These are phyloP conservation scores for Borovskyia barvae DNA, from an alignment of 208 protist genomes.

Conservation along the genomic window DNA sequence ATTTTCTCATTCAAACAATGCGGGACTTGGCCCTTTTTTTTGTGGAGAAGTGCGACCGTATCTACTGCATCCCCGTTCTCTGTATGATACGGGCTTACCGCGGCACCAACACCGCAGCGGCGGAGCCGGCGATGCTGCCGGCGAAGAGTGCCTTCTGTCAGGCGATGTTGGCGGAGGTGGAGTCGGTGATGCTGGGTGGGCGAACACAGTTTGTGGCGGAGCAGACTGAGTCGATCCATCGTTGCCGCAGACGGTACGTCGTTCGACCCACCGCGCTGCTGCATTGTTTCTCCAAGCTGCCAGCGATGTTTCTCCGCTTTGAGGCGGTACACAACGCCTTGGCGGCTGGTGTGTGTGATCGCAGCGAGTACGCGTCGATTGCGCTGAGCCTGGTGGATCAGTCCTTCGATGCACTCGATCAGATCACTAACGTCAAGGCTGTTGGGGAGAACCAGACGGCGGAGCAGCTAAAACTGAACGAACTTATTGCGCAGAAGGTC, in stretches of 20 bases:
- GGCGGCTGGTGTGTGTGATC: constrained; percentile 48
- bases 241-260: constrained; percentile 58
- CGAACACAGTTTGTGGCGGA: constrained; percentile 78
- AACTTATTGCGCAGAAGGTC: constrained; percentile 34
- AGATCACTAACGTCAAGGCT: constrained; percentile 62
- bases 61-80: constrained; percentile 75
- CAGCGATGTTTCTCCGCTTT: constrained; percentile 65
- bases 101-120: constrained; percentile 1
- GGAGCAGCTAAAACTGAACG: constrained; percentile 48
- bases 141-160: constrained; percentile 70
- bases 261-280: constrained; percentile 76
- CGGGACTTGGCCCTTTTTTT: constrained; percentile 51
- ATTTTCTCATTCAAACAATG: constrained; percentile 55
- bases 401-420: constrained; percentile 76
- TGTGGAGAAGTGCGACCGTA: constrained; percentile 75
- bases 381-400: constrained; percentile 75
- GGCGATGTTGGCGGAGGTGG: constrained; percentile 53
- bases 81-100: constrained; percentile 77
- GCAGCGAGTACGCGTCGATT: constrained; percentile 74
- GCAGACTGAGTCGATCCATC: constrained; percentile 82
- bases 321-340: constrained; percentile 76
- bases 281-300: constrained; percentile 79
- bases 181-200: constrained; percentile 47
- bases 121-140: constrained; percentile 22
- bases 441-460: constrained; percentile 26